These are phyloP conservation scores for Neopestalotiopsis clavispora DNA, from an alignment of 2,329 filamentous ascomycete species.

Conservation along the genomic window DNA sequence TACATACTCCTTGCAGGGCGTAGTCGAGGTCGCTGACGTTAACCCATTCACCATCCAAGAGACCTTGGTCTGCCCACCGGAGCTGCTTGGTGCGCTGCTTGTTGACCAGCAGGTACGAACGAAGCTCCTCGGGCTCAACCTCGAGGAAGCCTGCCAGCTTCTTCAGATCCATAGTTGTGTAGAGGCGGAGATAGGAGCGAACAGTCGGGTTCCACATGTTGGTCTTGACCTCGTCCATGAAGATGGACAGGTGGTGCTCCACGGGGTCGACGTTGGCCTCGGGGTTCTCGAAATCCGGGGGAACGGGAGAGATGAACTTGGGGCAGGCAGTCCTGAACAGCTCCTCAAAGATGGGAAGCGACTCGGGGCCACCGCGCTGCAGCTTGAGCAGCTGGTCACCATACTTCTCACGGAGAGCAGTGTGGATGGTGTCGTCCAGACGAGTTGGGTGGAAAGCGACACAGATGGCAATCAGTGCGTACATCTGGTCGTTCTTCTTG, in stretches of 20 bases:
- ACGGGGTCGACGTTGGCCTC: slow-evolving; percentile 94
- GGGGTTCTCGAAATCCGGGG: slow-evolving; percentile 97
- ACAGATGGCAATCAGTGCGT: slow-evolving; percentile 97
- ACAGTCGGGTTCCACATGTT: slow-evolving; percentile 98
- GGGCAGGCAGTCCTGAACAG: slow-evolving; percentile 97
- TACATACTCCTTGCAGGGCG: slow-evolving; percentile 86
- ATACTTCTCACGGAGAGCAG: slow-evolving; percentile 96
- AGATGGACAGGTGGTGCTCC: slow-evolving; percentile 95
- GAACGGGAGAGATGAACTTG: slow-evolving; percentile 98
- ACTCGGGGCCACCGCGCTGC: slow-evolving; percentile 93
- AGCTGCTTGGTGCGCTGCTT: slow-evolving; percentile 98
- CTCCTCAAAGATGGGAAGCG: slow-evolving; percentile 96
- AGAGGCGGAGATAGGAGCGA: slow-evolving; percentile 97
- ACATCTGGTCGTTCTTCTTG: slow-evolving; percentile 99
- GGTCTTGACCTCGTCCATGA: slow-evolving; percentile 99
- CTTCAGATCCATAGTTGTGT: slow-evolving; percentile 99
- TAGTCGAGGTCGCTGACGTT: slow-evolving; percentile 97
- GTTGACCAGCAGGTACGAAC: slow-evolving; percentile 93
- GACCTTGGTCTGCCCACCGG: slow-evolving; percentile 87
- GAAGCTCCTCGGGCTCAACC: slow-evolving; percentile 93
- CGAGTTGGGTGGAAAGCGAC: slow-evolving; percentile 97
- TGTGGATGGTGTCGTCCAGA: slow-evolving; percentile 98
- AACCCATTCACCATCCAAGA: slow-evolving; percentile 90
- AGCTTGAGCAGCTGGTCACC: slow-evolving; percentile 97
- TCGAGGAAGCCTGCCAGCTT: slow-evolving; percentile 98